These are phyloP conservation scores for Heritiera fomes DNA, from an alignment of 345 rosid genomes.

Conservation along the genomic window DNA sequence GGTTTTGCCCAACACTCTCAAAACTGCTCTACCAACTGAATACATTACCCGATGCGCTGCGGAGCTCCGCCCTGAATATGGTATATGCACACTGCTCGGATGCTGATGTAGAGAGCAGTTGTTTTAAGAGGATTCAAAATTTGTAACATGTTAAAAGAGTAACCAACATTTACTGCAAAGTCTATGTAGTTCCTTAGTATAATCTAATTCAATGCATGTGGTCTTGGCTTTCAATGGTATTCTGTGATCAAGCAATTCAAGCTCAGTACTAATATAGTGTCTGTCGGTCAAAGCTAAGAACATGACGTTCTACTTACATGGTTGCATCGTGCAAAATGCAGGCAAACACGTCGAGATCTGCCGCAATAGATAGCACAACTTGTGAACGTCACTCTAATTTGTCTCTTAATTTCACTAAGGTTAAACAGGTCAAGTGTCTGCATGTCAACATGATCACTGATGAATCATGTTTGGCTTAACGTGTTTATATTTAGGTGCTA, in stretches of 20 bases:
- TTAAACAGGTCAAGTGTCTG: background rate
- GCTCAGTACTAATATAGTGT: background rate
- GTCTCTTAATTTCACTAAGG: background rate
- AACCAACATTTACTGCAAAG: background rate
- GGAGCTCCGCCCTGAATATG: background rate
- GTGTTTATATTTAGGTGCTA: too few relatives aligned
- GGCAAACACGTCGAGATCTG: background rate
- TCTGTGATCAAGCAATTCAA: background rate
- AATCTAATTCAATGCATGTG: background rate
- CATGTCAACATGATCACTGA: background rate
- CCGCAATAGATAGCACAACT: background rate
- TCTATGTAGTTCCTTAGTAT: background rate
- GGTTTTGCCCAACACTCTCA: too few relatives aligned
- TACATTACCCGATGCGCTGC: background rate
- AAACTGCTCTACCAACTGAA: background rate
- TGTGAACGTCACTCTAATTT: too few relatives aligned
- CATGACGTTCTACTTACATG: background rate
- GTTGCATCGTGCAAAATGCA: background rate
- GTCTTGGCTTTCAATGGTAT: background rate
- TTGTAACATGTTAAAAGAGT: constrained; percentile 8
- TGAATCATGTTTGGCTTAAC: too few relatives aligned
- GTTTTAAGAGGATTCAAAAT: constrained; percentile 14
- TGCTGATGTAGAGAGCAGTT: background rate
- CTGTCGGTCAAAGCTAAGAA: background rate
- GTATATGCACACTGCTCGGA: background rate